These are phyloP conservation scores for Martensiomyces pterosporus DNA, from an alignment of 192 early-diverging fungal genomes.

Conservation along the genomic window DNA sequence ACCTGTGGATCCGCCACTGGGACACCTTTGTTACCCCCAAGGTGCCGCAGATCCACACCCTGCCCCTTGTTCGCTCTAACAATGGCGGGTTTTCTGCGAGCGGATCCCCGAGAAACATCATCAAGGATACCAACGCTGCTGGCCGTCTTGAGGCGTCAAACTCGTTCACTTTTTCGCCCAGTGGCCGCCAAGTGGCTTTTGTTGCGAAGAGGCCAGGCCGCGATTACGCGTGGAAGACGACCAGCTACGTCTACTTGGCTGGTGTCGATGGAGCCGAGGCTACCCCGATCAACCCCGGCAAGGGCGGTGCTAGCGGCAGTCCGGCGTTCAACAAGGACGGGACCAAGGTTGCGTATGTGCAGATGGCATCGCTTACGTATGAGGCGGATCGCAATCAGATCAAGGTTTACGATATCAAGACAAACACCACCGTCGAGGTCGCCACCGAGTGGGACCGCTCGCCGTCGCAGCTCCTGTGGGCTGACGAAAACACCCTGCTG, in stretches of 20 bases:
- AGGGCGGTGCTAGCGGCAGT: slow-evolving; percentile 56
- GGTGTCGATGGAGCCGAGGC: slow-evolving; percentile 45
- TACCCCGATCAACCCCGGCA: slow-evolving; percentile 47
- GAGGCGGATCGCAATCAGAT: slow-evolving; percentile 77
- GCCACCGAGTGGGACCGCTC: slow-evolving; percentile 63
- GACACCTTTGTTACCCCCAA: slow-evolving; percentile 61
- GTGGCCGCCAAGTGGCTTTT: slow-evolving; percentile 67
- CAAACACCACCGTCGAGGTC: slow-evolving; percentile 37
- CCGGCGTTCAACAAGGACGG: slow-evolving; percentile 68
- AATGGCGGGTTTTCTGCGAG: slow-evolving; percentile 33
- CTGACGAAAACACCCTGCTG: slow-evolving; percentile 52
- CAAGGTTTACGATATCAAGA: slow-evolving; percentile 50
- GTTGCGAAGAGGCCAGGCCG: slow-evolving; percentile 59
- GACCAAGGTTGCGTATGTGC: slow-evolving; percentile 62
- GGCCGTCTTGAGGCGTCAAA: slow-evolving; percentile 51
- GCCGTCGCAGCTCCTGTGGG: slow-evolving; percentile 54
- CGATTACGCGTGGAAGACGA: slow-evolving; percentile 74
- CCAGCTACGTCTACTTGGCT: slow-evolving; percentile 65
- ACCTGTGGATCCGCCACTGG: slow-evolving; percentile 83
- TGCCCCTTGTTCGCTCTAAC: slow-evolving; percentile 31
- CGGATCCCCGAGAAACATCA: slow-evolving; percentile 22
- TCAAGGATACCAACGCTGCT: slow-evolving; percentile 39
- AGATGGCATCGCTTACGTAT: slow-evolving; percentile 67
- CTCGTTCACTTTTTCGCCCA: slow-evolving; percentile 62
- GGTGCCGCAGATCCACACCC: slow-evolving; percentile 59